Base-by-base conservation (phyloP, 116 monocot species). In the Iris pallida region DNA sequence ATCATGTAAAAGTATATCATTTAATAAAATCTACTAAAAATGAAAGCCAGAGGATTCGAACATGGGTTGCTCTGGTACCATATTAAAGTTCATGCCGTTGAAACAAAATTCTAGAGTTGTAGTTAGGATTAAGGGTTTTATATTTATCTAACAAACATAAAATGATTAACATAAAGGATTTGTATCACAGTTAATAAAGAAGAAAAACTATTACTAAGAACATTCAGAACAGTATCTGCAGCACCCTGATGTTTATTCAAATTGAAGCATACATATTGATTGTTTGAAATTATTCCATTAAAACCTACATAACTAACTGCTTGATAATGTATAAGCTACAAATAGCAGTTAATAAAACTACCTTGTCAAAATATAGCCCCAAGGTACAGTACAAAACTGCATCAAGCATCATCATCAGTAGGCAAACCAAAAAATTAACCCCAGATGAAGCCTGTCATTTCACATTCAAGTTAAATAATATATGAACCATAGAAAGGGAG, bases 361-460 rank as follows among this genome's bases (percentile, higher is more conserved):
- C 93, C 93, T 93, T 93, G 62, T 93, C 90, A 61, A 89, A 71
- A 63, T 89, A 87, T 45, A 93, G 69, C 64, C 90, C 82, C 49
- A 93, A 45, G 6, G 69, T 67, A 64, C 80, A 75, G 56, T 89
- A 93, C 19, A 93, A 49, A 63, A 85, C 44, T 56, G 80, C 60
- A 78, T 89, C 90, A 20, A 85, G 59, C 47, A 86, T 42, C 93
- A 93, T 87, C 93, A 89, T 89, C 52, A 80, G 19, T 46, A 93
- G 78, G 80, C 93, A 93, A 43, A 76, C 73, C 71, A 90, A 81
- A 75, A 93, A 93, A 68, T 89, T 89, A n/a, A 93, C 86, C 49
- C 93, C 93, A 71, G 93, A 90, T 14, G 90, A 90, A 20, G 67
- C 82, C 90, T 89, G 43, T 62, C 81, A 30, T 43, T 55, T 64